Conservation (phyloP, 352 stramenopile genomes). For the Globisporangium heterothallicum region DNA sequence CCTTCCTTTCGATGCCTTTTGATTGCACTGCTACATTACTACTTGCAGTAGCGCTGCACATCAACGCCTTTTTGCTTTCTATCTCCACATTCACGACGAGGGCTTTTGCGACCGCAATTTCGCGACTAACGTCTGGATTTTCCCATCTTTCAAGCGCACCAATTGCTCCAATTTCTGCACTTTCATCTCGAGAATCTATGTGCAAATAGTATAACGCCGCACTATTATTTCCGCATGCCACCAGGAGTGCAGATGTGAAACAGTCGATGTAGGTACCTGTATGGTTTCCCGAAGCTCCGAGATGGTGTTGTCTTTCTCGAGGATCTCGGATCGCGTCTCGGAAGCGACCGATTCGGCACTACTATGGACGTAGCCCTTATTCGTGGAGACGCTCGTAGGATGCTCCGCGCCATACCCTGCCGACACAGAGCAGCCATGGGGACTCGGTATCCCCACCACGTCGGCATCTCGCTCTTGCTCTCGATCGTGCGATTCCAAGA, state of each 20-base stretch:
- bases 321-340: constrained; percentile 27
- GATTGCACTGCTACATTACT: too few species aligned
- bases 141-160: constrained; percentile 91
- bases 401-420: constrained; percentile 13
- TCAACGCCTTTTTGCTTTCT: too few species aligned
- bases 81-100: constrained; percentile 23
- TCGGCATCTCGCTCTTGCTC: background rate
- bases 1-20: too few species aligned
- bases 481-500: background rate
- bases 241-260: too few species aligned
- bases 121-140: constrained; percentile 89
- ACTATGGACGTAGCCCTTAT: constrained; percentile 10
- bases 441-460: background rate
- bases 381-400: background rate
- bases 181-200: constrained; percentile 92
- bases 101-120: constrained; percentile 78
- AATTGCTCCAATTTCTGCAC: constrained; percentile 94
- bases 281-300: constrained; percentile 85
- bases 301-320: constrained; percentile 80
- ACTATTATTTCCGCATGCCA: too few species aligned
- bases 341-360: constrained; percentile 10
- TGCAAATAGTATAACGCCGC: too few species aligned
- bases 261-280: constrained; percentile 26
- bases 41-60: too few species aligned
- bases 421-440: background rate